Evolutionary conservation across 2,329 filamentous ascomycete genomes (phyloP).

Genomic region (Phyllosticta paracitricarpa): DNA sequence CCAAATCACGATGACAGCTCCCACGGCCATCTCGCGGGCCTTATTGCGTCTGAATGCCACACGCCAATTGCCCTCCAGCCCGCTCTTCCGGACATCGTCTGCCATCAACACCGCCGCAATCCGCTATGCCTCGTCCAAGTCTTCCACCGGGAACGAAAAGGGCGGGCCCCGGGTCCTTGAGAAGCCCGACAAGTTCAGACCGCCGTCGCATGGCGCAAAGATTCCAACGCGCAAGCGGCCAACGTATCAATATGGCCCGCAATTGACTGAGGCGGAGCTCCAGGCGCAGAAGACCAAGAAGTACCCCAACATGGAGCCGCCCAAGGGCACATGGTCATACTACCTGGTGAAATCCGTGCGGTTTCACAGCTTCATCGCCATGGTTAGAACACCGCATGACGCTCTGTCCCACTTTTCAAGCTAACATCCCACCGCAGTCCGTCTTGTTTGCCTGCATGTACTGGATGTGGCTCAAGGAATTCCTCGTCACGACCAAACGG

Average conservation of each 20-base stretch:
- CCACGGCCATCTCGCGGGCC: constrained; percentile 25
- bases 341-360: constrained; percentile 71
- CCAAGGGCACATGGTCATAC: constrained; percentile 69
- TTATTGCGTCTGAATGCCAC: constrained; percentile 11
- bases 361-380: constrained; percentile 73
- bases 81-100: constrained; percentile 12
- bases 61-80: constrained; percentile 12
- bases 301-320: constrained; percentile 85
- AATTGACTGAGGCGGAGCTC: constrained; percentile 55
- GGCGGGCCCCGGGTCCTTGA: constrained; percentile 56
- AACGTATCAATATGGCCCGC: constrained; percentile 65
- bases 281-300: constrained; percentile 56
- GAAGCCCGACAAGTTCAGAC: constrained; percentile 81
- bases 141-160: not conserved
- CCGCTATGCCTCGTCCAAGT: not conserved
- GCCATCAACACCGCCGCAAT: constrained; percentile 11
- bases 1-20: constrained; percentile 20
- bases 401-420: not conserved
- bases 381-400: constrained; percentile 46
- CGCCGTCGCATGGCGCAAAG: constrained; percentile 75
- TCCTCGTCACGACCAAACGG: constrained; percentile 69
- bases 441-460: constrained; percentile 60
- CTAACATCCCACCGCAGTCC: constrained; percentile 34
- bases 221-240: constrained; percentile 46
- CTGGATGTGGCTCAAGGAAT: constrained; percentile 68